phyloP scores from a whole-genome alignment of 148 eudicot species.

The Camellia japonica region DNA sequence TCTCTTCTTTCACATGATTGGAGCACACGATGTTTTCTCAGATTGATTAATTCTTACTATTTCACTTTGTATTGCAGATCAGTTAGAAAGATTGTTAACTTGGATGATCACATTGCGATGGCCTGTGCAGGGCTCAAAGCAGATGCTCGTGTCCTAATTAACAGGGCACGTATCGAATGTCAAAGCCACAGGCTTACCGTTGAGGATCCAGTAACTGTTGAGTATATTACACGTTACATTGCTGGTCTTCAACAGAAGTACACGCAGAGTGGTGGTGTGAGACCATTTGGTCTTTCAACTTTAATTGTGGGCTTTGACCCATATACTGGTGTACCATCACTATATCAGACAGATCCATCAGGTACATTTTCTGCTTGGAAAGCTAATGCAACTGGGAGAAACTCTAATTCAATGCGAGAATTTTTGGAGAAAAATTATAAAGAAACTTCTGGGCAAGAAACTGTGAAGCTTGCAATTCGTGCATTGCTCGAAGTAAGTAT shows the following conservation, averaged over 20 bases:
- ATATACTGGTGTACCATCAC: slow-evolving; percentile 69
- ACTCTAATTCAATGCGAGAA: slow-evolving; percentile 89
- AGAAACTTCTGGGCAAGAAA: slow-evolving; percentile 95
- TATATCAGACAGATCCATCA: slow-evolving; percentile 98
- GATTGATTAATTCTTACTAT: slow-evolving; percentile 3
- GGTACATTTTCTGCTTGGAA: slow-evolving; percentile 99
- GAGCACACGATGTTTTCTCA: background rate
- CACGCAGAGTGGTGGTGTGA: slow-evolving; percentile 99
- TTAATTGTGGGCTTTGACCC: slow-evolving; percentile 98
- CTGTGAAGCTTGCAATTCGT: slow-evolving; percentile 87
- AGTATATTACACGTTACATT: slow-evolving; percentile 92
- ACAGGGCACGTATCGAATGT: slow-evolving; percentile 92
- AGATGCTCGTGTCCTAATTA: slow-evolving; percentile 96
- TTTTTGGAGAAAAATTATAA: slow-evolving; percentile 92
- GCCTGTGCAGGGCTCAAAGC: slow-evolving; percentile 99
- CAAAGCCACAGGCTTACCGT: slow-evolving; percentile 94
- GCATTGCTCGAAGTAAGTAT: slow-evolving; percentile 84
- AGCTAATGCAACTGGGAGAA: slow-evolving; percentile 98
- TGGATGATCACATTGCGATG: slow-evolving; percentile 89
- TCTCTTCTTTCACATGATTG: background rate
- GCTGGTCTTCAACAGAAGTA: slow-evolving; percentile 99
- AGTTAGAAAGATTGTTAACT: slow-evolving; percentile 82
- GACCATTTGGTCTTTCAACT: slow-evolving; percentile 99
- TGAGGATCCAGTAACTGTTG: slow-evolving; percentile 96
- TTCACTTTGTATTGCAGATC: slow-evolving; percentile 49